These are phyloP conservation scores for Pseudofabraea citricarpa DNA, from an alignment of 2,329 filamentous ascomycete species.

Conservation along the genomic window DNA sequence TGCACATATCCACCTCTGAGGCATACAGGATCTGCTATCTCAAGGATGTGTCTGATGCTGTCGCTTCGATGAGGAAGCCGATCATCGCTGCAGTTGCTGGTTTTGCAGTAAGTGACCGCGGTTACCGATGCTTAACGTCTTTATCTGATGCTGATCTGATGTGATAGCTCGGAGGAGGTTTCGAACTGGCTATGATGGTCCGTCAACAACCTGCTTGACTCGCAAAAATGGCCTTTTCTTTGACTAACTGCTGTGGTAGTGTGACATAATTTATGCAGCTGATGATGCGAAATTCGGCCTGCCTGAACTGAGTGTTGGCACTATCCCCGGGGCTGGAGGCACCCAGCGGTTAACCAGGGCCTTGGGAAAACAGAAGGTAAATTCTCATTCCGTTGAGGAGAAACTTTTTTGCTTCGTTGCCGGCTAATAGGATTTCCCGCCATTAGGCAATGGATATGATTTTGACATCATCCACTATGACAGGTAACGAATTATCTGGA, in stretches of 20 bases:
- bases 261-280: conserved; percentile 32
- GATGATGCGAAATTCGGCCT: conserved; percentile 25
- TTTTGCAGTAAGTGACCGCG: conserved; percentile 41
- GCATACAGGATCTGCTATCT: conserved; percentile 27
- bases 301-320: conserved; percentile 28
- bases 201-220: conserved; percentile 5
- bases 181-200: conserved; percentile 44
- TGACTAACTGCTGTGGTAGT: conserved; percentile 16
- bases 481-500: conserved; percentile 12
- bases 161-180: conserved; percentile 48
- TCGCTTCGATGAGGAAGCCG: conserved; percentile 38
- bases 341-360: conserved; percentile 29
- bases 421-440: too few species aligned
- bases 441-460: conserved; percentile 25
- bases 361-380: conserved; percentile 31
- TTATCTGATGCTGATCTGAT: too few species aligned
- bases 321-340: conserved; percentile 26
- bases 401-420: neutral
- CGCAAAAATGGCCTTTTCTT: neutral
- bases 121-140: too few species aligned
- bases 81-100: conserved; percentile 45
- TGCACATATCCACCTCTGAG: conserved; percentile 21
- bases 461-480: conserved; percentile 14
- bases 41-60: conserved; percentile 35
- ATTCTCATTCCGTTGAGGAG: neutral